phyloP scores from a whole-genome alignment of 2,329 filamentous ascomycete species.

The Fusarium sp. region DNA sequence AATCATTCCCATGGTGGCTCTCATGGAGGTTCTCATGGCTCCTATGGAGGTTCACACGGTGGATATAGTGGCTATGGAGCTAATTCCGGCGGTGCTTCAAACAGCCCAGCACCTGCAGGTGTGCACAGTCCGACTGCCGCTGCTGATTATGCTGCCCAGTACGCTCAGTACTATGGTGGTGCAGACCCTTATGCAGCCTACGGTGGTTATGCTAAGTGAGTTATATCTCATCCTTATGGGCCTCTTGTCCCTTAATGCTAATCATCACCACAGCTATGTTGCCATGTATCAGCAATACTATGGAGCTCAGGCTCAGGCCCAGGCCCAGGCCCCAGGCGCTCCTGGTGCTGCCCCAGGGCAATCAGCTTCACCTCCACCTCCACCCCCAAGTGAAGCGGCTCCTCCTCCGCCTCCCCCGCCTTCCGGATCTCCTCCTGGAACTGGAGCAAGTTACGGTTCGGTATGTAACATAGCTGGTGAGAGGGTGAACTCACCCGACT shows the following conservation, averaged over 20 bases:
- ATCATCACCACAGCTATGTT: constrained; percentile 62
- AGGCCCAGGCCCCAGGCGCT: constrained; percentile 59
- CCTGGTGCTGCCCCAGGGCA: constrained; percentile 56
- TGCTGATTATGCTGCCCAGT: constrained; percentile 81
- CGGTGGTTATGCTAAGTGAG: constrained; percentile 85
- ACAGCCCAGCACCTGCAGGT: constrained; percentile 55
- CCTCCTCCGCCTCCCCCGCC: too few relatives aligned
- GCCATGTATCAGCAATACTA: constrained; percentile 83
- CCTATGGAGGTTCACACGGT: constrained; percentile 49
- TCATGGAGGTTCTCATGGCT: constrained; percentile 45
- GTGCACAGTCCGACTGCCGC: constrained; percentile 48
- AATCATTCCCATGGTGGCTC: constrained; percentile 51
- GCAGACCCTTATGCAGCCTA: constrained; percentile 91
- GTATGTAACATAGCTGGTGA: constrained; percentile 60
- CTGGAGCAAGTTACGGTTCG: constrained; percentile 68
- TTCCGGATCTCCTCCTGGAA: constrained; percentile 53
- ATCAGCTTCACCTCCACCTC: constrained; percentile 65
- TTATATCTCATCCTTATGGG: constrained; percentile 12
- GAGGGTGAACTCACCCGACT: background rate
- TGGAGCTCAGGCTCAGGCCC: constrained; percentile 61
- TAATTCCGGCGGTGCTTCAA: constrained; percentile 50
- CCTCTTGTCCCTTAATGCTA: constrained; percentile 32
- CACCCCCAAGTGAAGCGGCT: too few relatives aligned
- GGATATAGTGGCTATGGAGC: constrained; percentile 47
- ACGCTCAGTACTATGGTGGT: constrained; percentile 83